A percentile compares a stretch with the other conserved stretches of the same genome.
Evolutionary conservation across 2,329 filamentous ascomycete genomes (phyloP).

Genomic region (Lasiodiplodia citricola): DNA sequence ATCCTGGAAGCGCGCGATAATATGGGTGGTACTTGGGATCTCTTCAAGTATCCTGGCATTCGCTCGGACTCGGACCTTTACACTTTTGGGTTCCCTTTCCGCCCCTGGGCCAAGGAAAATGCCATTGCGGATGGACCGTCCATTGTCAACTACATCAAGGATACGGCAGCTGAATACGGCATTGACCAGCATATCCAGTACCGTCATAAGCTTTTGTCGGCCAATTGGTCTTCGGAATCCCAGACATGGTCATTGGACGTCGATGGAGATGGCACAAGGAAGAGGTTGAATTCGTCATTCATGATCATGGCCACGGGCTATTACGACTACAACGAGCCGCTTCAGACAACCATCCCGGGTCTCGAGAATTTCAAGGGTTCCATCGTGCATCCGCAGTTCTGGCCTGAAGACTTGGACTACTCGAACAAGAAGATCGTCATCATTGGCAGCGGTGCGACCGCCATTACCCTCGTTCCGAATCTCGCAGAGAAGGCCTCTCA

Average conservation of each 20-base stretch:
- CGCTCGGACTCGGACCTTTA: constrained; percentile 57
- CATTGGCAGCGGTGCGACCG: constrained; percentile 79
- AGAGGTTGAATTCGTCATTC: constrained; percentile 52
- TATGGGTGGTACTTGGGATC: constrained; percentile 78
- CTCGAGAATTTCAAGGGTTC: constrained; percentile 68
- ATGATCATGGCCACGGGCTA: constrained; percentile 70
- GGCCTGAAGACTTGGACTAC: constrained; percentile 72
- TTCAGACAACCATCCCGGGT: constrained; percentile 66
- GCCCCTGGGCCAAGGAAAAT: constrained; percentile 64
- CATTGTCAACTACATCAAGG: constrained; percentile 52
- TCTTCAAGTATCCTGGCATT: constrained; percentile 78
- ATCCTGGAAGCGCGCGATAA: constrained; percentile 70
- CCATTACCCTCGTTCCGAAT: constrained; percentile 75
- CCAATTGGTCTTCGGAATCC: constrained; percentile 53
- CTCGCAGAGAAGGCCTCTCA: constrained; percentile 65
- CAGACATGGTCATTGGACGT: constrained; percentile 55
- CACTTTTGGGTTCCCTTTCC: constrained; percentile 68
- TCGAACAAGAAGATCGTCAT: constrained; percentile 71
- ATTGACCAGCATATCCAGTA: constrained; percentile 54
- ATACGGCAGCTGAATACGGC: constrained; percentile 50
- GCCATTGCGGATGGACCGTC: constrained; percentile 52
- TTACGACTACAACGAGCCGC: constrained; percentile 71
- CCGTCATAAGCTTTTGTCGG: constrained; percentile 47
- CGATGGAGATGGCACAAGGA: constrained; percentile 41
- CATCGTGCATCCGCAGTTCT: constrained; percentile 75